phyloP scores from a whole-genome alignment of 2,329 filamentous ascomycete genomes.

The Elsinoe ampelina region DNA sequence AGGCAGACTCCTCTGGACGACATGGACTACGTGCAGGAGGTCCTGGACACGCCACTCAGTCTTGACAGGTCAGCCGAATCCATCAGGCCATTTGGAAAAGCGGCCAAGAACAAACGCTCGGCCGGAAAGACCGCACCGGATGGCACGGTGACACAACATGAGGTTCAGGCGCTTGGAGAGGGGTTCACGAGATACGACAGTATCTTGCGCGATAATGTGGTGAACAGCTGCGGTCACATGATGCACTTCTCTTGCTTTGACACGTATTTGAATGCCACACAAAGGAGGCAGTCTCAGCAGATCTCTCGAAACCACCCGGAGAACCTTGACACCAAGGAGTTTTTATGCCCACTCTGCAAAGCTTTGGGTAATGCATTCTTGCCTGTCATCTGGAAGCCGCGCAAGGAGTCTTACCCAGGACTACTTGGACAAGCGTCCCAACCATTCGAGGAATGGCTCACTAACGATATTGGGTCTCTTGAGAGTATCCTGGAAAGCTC shows the following conservation, averaged over 20 bases:
- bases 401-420: conserved; percentile 74
- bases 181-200: conserved; percentile 55
- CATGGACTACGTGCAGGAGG: conserved; percentile 75
- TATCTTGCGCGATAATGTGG: conserved; percentile 56
- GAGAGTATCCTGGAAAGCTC: not conserved
- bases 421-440: conserved; percentile 44
- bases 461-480: conserved; percentile 4
- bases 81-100: conserved; percentile 81
- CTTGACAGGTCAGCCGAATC: conserved; percentile 77
- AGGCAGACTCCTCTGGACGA: conserved; percentile 79
- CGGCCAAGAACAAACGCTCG: conserved; percentile 70
- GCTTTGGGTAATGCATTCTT: conserved; percentile 91
- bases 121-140: conserved; percentile 66
- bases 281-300: conserved; percentile 77
- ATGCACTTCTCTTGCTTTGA: conserved; percentile 98
- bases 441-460: conserved; percentile 61
- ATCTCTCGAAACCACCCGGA: conserved; percentile 94
- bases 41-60: conserved; percentile 64
- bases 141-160: conserved; percentile 61
- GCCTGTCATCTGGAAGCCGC: conserved; percentile 89
- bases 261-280: conserved; percentile 75
- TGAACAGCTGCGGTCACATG: conserved; percentile 89
- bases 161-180: conserved; percentile 77
- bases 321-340: conserved; percentile 67
- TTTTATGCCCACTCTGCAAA: conserved; percentile 94